These are phyloP conservation scores for Candida jianshihensis DNA, from an alignment of 805 yeast species.

Conservation along the genomic window DNA sequence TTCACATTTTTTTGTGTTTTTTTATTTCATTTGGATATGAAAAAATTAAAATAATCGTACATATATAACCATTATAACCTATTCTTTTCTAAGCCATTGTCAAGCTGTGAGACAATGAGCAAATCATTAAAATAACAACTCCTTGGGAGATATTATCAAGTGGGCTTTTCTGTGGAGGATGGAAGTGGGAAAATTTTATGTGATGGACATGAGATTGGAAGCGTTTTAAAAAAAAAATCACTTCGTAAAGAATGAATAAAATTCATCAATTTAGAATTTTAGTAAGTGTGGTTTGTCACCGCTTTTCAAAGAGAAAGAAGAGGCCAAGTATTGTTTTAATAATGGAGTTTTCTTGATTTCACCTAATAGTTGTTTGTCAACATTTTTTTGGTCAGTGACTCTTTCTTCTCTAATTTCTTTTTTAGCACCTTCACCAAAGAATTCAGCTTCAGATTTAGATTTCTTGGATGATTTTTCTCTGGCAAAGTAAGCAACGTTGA, in stretches of 20 bases:
- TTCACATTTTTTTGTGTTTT: constrained; percentile 2
- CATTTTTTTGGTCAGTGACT: constrained; percentile 92
- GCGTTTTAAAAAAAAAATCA: too few relatives aligned
- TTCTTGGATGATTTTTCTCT: constrained; percentile 83
- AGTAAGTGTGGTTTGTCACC: constrained; percentile 98
- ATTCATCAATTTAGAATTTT: constrained; percentile 63
- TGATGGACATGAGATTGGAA: too few relatives aligned
- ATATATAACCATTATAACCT: constrained; percentile 14
- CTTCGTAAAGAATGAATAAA: too few relatives aligned
- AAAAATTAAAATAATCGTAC: constrained; percentile 14
- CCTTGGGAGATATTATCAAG: too few relatives aligned
- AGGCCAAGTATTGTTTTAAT: constrained; percentile 91
- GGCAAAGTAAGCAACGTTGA: constrained; percentile 92
- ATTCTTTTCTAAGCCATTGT: neutral
- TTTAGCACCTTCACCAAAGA: constrained; percentile 74
- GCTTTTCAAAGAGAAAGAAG: constrained; percentile 93
- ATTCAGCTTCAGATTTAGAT: constrained; percentile 85
- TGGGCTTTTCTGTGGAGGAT: too few relatives aligned
- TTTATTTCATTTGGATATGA: constrained; percentile 1
- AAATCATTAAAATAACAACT: too few relatives aligned
- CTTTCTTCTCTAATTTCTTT: constrained; percentile 91
- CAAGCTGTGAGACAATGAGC: too few relatives aligned
- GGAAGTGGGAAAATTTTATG: too few relatives aligned
- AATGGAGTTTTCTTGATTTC: constrained; percentile 97
- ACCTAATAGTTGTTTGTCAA: constrained; percentile 86